Evolutionary conservation across 257 asterid species (phyloP), one percentile per base, ranked within the genome.

Genomic region (Coffea eugenioides): DNA sequence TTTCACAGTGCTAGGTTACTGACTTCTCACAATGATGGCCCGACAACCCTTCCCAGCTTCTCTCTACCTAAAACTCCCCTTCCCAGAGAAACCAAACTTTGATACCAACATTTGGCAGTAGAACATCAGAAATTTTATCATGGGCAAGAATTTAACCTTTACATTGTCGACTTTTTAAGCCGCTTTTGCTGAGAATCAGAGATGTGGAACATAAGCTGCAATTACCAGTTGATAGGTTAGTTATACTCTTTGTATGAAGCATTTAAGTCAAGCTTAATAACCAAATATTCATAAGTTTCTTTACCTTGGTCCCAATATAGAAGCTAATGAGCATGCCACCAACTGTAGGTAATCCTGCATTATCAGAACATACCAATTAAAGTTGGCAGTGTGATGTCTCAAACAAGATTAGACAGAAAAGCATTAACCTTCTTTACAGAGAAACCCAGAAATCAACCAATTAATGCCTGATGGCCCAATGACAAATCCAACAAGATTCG

Each of bases 401-500:
- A 69, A 66, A 49, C 48, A 72, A 49, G 16, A 71, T 27, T 34
- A 52, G 57, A 79, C 34, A 79, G 69, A 73, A 76, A 67, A 80
- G 75, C 70, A 79, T 86, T 8, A 31, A 93, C 98, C 98, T 88
- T 86, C 88, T 88, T 87, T 83, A 56, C 71, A 88, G 77, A 92
- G 90, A 87, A 95, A 93, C 64, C 83, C 90, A 39, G 97, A 90
- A 81, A 89, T 84, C 88, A 95, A 85, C 99, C 95, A 95, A 87
- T 85, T 91, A 72, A 93, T 86, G 88, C 97, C 98, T 16, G 99
- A 93, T 70, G 99, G 98, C 25, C 99, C 99, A 39, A 95, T 92
- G 46, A 95, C 99, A 86, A 95, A 95, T 48, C 98, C 99, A 43
- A 93, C 97, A 76, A 95, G 97, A 85, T 95, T 95, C 69, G 98